phyloP scores from a whole-genome alignment of 768 basidiomycete genomes.

The Suillus cothurnatus region DNA sequence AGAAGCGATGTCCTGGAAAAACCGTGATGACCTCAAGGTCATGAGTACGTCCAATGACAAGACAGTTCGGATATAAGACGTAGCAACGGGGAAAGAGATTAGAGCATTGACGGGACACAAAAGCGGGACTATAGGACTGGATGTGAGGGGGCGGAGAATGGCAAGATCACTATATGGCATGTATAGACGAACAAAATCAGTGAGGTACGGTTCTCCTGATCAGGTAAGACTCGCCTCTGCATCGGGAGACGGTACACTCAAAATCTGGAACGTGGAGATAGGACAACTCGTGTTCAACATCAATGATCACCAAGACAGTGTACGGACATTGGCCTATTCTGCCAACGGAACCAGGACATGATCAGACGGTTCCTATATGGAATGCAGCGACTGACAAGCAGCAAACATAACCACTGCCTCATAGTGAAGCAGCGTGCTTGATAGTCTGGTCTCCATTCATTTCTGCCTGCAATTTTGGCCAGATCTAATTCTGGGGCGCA shows the following conservation, averaged over 20 bases:
- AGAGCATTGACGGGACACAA: not conserved
- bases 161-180: not conserved
- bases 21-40: too few relatives aligned
- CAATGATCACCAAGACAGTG: not conserved
- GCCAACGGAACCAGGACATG: not conserved
- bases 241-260: too few relatives aligned
- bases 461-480: not conserved
- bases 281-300: not conserved
- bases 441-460: not conserved
- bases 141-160: not conserved
- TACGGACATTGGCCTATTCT: not conserved
- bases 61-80: not conserved
- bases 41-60: not conserved
- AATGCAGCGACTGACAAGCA: not conserved
- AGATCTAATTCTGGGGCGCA: not conserved
- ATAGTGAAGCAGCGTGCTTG: not conserved
- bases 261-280: too few relatives aligned
- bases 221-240: too few relatives aligned
- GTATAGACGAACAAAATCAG: not conserved
- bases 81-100: not conserved
- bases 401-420: not conserved
- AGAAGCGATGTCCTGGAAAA: too few relatives aligned
- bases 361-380: not conserved
- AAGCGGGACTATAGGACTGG: not conserved
- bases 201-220: not conserved